Conservation (phyloP, 495 filamentous ascomycete species). For the Halenospora varia region DNA sequence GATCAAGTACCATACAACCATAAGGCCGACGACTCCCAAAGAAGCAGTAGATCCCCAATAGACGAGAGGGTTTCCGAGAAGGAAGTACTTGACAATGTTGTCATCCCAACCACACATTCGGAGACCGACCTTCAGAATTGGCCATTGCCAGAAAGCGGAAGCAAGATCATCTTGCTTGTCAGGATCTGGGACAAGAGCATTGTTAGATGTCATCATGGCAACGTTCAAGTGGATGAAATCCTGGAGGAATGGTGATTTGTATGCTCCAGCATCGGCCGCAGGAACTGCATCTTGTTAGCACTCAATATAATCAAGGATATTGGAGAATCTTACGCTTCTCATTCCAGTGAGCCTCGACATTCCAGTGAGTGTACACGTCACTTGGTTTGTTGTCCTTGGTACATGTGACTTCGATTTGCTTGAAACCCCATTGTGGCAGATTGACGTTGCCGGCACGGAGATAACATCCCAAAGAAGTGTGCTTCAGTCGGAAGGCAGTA, state of each 20-base stretch:
- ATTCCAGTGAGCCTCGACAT: conserved; percentile 92
- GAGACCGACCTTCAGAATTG: conserved; percentile 87
- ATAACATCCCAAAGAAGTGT: conserved; percentile 84
- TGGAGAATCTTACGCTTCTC: conserved; percentile 69
- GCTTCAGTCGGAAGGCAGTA: conserved; percentile 85
- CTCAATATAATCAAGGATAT: background rate
- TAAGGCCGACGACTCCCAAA: conserved; percentile 63
- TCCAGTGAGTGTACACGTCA: conserved; percentile 98
- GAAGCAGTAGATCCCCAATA: conserved; percentile 91
- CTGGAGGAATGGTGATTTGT: conserved; percentile 92
- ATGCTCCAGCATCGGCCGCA: conserved; percentile 83
- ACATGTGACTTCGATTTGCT: conserved; percentile 97
- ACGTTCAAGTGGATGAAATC: conserved; percentile 98
- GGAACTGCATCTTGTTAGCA: conserved; percentile 57
- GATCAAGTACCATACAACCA: conserved; percentile 80
- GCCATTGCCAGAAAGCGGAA: conserved; percentile 98
- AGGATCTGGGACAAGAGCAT: conserved; percentile 93
- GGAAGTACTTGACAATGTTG: conserved; percentile 92
- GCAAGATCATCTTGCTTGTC: conserved; percentile 99
- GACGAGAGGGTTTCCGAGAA: conserved; percentile 92
- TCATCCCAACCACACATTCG: conserved; percentile 99
- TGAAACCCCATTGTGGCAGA: conserved; percentile 98
- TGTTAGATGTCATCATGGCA: conserved; percentile 99
- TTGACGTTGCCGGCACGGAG: conserved; percentile 94
- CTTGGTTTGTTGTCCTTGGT: conserved; percentile 87